Evolutionary conservation across 2,329 filamentous ascomycete species (phyloP).

Genomic region (Didymella arachidicola): DNA sequence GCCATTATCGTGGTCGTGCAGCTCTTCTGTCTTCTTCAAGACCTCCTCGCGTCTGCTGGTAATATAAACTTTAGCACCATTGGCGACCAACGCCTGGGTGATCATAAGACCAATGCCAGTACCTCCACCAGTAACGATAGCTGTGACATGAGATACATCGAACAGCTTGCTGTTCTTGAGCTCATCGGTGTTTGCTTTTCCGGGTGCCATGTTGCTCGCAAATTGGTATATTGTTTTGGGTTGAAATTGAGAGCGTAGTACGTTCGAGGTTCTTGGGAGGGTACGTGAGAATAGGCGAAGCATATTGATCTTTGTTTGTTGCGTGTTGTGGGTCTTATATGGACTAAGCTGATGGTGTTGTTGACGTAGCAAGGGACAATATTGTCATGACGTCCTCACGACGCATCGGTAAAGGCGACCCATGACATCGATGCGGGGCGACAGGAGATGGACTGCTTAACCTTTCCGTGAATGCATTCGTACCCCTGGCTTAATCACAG

Average conservation of each 20-base stretch:
- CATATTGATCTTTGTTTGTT: conserved; percentile 26
- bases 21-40: conserved; percentile 55
- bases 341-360: conserved; percentile 23
- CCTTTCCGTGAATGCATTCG: background rate
- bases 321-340: conserved; percentile 21
- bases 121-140: conserved; percentile 56
- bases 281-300: conserved; percentile 41
- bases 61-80: conserved; percentile 63
- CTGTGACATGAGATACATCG: conserved; percentile 56
- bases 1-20: conserved; percentile 57
- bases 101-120: conserved; percentile 68
- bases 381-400: conserved; percentile 42
- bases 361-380: conserved; percentile 28
- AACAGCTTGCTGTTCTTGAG: conserved; percentile 55
- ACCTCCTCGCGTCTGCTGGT: conserved; percentile 44
- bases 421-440: conserved; percentile 15
- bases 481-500: background rate
- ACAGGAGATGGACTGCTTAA: conserved; percentile 7
- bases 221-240: conserved; percentile 31
- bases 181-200: conserved; percentile 50
- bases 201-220: conserved; percentile 43
- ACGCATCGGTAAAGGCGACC: conserved; percentile 22
- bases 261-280: conserved; percentile 17
- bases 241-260: conserved; percentile 20
- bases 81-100: conserved; percentile 67